A percentile compares a stretch with the other conserved stretches of the same genome.
These are phyloP conservation scores for Epichloe brachyelytri DNA, from an alignment of 2,329 filamentous ascomycete species.

Conservation along the genomic window DNA sequence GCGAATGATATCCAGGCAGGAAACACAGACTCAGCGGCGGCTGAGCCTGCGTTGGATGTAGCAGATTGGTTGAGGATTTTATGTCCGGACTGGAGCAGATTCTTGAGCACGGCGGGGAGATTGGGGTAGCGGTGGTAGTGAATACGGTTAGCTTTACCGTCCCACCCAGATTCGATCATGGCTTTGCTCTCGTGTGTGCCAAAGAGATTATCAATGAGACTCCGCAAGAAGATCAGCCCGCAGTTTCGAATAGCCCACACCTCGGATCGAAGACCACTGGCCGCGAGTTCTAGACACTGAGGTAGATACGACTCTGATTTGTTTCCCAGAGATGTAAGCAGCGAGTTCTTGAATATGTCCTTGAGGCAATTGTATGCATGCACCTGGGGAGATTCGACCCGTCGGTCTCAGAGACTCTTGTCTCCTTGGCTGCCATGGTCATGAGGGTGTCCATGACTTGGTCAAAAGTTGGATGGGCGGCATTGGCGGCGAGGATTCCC, in stretches of 20 bases:
- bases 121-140: slow-evolving; percentile 58
- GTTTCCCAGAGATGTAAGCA: slow-evolving; percentile 57
- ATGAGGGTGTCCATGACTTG: slow-evolving; percentile 51
- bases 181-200: slow-evolving; percentile 61
- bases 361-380: slow-evolving; percentile 91
- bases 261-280: slow-evolving; percentile 62
- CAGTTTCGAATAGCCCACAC: slow-evolving; percentile 95
- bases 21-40: slow-evolving; percentile 54
- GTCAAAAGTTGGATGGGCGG: slow-evolving; percentile 46
- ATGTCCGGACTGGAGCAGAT: slow-evolving; percentile 43
- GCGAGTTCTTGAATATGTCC: slow-evolving; percentile 77
- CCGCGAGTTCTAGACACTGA: slow-evolving; percentile 64
- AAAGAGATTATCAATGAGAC: slow-evolving; percentile 67
- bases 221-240: slow-evolving; percentile 75
- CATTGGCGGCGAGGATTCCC: slow-evolving; percentile 60
- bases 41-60: slow-evolving; percentile 16
- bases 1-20: slow-evolving; percentile 72
- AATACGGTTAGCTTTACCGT: slow-evolving; percentile 50
- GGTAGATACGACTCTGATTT: slow-evolving; percentile 64
- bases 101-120: slow-evolving; percentile 49
- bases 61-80: slow-evolving; percentile 27
- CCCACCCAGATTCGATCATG: slow-evolving; percentile 48
- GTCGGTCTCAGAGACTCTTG: slow-evolving; percentile 42
- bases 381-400: slow-evolving; percentile 71
- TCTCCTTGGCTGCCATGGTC: slow-evolving; percentile 41